Percentiles rank a stretch among this genome's conserved stretches.
phyloP scores from a whole-genome alignment of 2,329 filamentous ascomycete genomes.

The Diaporthe caulivora region DNA sequence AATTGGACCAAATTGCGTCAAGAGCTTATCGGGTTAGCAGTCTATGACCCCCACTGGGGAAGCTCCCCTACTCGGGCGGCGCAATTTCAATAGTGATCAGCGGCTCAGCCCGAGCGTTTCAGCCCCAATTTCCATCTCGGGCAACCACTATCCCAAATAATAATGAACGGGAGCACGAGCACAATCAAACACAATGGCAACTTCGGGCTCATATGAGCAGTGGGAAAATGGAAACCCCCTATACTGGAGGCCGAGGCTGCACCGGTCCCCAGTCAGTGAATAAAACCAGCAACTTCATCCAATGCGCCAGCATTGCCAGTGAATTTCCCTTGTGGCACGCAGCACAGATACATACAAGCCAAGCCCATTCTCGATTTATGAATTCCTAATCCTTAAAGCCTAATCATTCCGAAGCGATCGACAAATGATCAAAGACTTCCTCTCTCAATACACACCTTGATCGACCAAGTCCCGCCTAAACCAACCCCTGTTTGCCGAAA shows the following conservation, averaged over 20 bases:
- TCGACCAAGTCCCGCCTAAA: not conserved
- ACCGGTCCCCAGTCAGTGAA: conserved; percentile 11
- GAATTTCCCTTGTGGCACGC: not conserved
- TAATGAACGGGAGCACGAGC: conserved; percentile 26
- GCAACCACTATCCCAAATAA: conserved; percentile 22
- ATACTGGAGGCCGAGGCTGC: not conserved
- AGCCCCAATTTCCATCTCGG: conserved; percentile 32
- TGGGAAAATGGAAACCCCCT: conserved; percentile 4
- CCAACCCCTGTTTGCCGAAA: not conserved
- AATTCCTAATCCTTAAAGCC: not conserved
- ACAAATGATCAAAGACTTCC: not conserved
- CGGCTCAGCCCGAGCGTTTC: conserved; percentile 29
- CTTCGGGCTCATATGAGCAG: conserved; percentile 22
- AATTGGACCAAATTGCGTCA: conserved; percentile 24
- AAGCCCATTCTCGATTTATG: not conserved
- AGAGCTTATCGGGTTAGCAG: conserved; percentile 18
- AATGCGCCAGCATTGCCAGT: not conserved
- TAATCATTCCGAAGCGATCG: not conserved
- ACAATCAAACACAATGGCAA: conserved; percentile 31
- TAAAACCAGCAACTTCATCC: conserved; percentile 19
- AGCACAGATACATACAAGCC: not conserved
- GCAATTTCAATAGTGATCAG: conserved; percentile 32
- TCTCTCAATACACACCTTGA: not conserved
- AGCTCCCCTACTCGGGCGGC: conserved; percentile 5
- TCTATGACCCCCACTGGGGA: conserved; percentile 17